A percentile compares a stretch with the other conserved stretches of the same genome.
Evolutionary conservation across 345 rosid genomes (phyloP).

Genomic region (Eutrema japonicum): DNA sequence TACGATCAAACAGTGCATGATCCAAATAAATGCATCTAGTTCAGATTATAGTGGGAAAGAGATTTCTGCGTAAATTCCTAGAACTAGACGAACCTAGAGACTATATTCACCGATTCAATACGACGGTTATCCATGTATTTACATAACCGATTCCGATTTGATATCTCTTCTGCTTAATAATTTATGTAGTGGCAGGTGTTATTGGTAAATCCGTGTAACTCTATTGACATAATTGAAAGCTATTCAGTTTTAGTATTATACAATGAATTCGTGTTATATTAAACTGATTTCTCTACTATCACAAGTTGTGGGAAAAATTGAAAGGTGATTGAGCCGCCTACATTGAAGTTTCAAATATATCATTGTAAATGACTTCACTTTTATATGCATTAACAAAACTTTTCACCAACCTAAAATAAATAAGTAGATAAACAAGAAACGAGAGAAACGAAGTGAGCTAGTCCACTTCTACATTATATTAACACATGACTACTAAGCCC

Average conservation of each 20-base stretch:
- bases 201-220: too few species aligned
- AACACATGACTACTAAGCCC: background rate
- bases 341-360: constrained; percentile 30
- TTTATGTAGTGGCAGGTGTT: too few species aligned
- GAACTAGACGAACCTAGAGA: too few species aligned
- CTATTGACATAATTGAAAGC: too few species aligned
- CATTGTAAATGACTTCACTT: constrained; percentile 9
- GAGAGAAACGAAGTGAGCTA: background rate
- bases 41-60: too few species aligned
- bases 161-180: too few species aligned
- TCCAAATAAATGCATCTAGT: too few species aligned
- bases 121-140: too few species aligned
- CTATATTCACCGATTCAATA: too few species aligned
- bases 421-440: background rate
- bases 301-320: constrained; percentile 12
- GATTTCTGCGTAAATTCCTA: too few species aligned
- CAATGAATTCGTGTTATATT: background rate
- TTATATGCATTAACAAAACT: constrained; percentile 5
- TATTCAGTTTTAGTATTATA: background rate
- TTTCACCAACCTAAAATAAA: constrained; percentile 23
- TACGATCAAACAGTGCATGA: too few species aligned
- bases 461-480: constrained; percentile 18
- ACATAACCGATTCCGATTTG: too few species aligned
- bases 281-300: background rate
- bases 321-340: constrained; percentile 41